Evolutionary conservation across 495 filamentous ascomycete species (phyloP).

Genomic region (Bathelium albidoporum): DNA sequence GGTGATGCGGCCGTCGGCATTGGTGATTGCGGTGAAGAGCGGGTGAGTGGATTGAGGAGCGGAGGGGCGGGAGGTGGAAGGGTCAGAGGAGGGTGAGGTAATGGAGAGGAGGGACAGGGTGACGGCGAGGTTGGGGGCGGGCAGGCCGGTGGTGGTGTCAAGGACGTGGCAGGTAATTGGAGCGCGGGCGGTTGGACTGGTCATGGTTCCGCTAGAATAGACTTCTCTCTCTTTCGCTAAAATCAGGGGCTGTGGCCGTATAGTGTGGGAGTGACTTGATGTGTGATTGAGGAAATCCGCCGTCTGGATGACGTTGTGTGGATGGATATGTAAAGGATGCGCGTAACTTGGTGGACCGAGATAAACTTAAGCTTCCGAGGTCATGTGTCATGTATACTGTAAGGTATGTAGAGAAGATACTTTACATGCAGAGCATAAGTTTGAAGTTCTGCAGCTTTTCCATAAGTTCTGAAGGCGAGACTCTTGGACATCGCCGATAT

Average conservation of each 20-base stretch:
- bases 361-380: no score
- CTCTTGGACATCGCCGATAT: no score
- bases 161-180: constrained; percentile 72
- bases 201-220: background rate
- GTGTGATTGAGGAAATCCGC: background rate
- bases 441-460: no score
- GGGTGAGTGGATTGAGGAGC: constrained; percentile 23
- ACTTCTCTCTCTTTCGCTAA: background rate
- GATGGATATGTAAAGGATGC: no score
- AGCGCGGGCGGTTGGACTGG: constrained; percentile 39
- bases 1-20: constrained; percentile 77
- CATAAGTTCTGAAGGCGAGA: no score
- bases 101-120: constrained; percentile 41
- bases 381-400: no score
- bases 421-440: no score
- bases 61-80: constrained; percentile 21
- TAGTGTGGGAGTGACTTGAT: background rate
- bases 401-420: no score
- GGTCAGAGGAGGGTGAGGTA: background rate
- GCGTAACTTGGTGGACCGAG: no score
- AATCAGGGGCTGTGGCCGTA: no score
- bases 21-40: constrained; percentile 57
- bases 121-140: constrained; percentile 47
- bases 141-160: constrained; percentile 55
- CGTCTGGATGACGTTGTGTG: background rate